phyloP scores from a whole-genome alignment of 345 rosid genomes.

The Nasturtium officinale region DNA sequence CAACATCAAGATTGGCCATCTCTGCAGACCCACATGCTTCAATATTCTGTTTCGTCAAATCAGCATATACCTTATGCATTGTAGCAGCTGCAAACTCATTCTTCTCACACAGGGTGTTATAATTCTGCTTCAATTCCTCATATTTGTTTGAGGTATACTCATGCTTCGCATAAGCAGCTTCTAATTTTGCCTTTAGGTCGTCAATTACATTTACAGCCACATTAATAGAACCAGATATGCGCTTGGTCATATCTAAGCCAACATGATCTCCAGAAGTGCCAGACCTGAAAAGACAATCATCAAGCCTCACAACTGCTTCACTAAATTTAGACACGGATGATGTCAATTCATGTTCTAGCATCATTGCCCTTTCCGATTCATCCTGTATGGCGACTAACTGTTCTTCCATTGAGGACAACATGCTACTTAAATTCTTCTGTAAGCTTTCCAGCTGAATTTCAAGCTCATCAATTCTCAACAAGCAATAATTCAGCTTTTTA shows the following conservation, averaged over 20 bases:
- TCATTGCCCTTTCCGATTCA: constrained; percentile 53
- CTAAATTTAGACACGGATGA: constrained; percentile 48
- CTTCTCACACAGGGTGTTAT: constrained; percentile 48
- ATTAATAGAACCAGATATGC: constrained; percentile 54
- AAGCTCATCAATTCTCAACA: constrained; percentile 52
- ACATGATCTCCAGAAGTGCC: constrained; percentile 41
- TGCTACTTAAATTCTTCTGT: constrained; percentile 53
- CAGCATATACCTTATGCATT: constrained; percentile 50
- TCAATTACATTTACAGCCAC: constrained; percentile 56
- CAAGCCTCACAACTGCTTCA: constrained; percentile 66
- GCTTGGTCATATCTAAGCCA: constrained; percentile 50
- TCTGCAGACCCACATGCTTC: constrained; percentile 48
- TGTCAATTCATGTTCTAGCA: constrained; percentile 59
- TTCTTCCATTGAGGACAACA: constrained; percentile 46
- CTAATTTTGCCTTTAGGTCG: constrained; percentile 61
- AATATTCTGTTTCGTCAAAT: constrained; percentile 52
- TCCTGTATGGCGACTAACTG: constrained; percentile 62
- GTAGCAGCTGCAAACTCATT: constrained; percentile 48
- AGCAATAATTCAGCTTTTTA: constrained; percentile 48
- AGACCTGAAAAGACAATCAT: constrained; percentile 45
- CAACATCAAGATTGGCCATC: constrained; percentile 33
- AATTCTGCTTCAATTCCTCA: constrained; percentile 58
- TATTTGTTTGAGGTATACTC: constrained; percentile 50
- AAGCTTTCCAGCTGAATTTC: constrained; percentile 61
- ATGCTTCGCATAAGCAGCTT: constrained; percentile 48